Percentiles rank a stretch among this genome's conserved stretches.
Conservation (phyloP, 1,139 yeast species). For the Suhomyces yuchorum region DNA sequence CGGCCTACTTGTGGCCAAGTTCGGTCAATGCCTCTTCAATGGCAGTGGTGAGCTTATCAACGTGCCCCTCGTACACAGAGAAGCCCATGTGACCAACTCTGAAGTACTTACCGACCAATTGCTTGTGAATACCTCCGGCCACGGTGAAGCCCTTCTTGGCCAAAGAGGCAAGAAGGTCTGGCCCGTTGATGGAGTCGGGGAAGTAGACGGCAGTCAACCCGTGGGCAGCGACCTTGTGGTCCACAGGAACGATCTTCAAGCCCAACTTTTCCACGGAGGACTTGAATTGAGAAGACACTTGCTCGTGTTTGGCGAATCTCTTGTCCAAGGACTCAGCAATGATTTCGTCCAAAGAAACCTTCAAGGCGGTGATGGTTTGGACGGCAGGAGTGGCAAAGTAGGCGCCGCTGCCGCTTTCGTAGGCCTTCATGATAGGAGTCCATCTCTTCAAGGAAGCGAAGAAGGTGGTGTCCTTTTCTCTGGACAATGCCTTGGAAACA, state of each 20-base stretch:
- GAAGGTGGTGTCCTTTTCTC: conserved; percentile 60
- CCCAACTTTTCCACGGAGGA: conserved; percentile 56
- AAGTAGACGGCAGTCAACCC: conserved; percentile 88
- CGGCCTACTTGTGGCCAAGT: conserved; percentile 10
- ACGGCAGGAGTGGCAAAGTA: conserved; percentile 96
- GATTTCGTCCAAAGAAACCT: conserved; percentile 75
- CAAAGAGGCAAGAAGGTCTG: conserved; percentile 56
- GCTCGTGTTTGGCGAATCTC: conserved; percentile 65
- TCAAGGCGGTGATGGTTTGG: conserved; percentile 80
- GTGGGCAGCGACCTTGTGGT: conserved; percentile 70
- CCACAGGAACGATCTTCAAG: conserved; percentile 65
- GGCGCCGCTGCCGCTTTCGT: conserved; percentile 79
- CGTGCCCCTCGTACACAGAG: conserved; percentile 48
- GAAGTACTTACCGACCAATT: conserved; percentile 78
- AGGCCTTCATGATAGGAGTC: conserved; percentile 87
- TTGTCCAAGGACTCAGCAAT: conserved; percentile 58
- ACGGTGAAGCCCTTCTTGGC: conserved; percentile 72
- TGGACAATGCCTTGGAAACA: conserved; percentile 56
- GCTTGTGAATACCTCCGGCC: conserved; percentile 91
- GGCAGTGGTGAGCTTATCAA: conserved; percentile 38
- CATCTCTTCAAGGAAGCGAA: conserved; percentile 82
- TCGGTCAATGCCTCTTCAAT: conserved; percentile 29
- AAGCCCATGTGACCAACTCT: conserved; percentile 95
- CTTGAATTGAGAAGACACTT: conserved; percentile 69
- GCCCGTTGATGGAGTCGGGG: conserved; percentile 73